Conservation (phyloP, 2,329 filamentous ascomycete species). For the Epichloe elymi region DNA sequence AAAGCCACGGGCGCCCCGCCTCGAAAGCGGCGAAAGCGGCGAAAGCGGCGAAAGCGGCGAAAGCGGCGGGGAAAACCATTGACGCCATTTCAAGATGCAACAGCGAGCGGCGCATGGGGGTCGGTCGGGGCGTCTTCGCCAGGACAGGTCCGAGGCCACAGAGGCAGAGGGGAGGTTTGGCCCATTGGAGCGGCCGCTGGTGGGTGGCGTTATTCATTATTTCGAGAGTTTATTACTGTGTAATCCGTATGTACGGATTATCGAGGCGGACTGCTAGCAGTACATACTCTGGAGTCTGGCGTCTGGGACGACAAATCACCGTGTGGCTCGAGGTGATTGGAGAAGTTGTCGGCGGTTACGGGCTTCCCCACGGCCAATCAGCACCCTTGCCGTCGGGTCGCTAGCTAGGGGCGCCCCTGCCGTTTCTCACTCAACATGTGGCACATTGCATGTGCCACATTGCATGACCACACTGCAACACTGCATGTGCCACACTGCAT, state of each 20-base stretch:
- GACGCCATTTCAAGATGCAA: no score
- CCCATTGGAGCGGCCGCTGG: no score
- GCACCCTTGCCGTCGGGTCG: slow-evolving; percentile 9
- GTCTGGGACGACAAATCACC: not conserved
- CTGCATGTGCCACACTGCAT: not conserved
- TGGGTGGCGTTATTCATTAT: no score
- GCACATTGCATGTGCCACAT: not conserved
- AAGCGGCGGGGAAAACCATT: not conserved
- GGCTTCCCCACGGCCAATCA: slow-evolving; percentile 20
- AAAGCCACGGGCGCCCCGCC: not conserved
- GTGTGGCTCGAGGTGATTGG: slow-evolving; percentile 14
- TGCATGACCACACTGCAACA: not conserved
- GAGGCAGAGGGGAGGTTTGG: no score
- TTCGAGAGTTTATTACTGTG: no score
- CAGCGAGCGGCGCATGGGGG: no score
- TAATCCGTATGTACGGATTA: no score
- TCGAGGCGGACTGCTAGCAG: no score
- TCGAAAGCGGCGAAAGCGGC: not conserved
- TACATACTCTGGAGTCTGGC: no score
- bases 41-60: no score
- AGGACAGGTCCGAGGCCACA: no score
- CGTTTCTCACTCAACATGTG: not conserved
- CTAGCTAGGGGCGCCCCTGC: not conserved
- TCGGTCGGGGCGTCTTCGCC: no score
- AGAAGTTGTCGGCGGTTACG: slow-evolving; percentile 26